These are phyloP conservation scores for Ceratocystis variospora DNA, from an alignment of 2,329 filamentous ascomycete species.

Conservation along the genomic window DNA sequence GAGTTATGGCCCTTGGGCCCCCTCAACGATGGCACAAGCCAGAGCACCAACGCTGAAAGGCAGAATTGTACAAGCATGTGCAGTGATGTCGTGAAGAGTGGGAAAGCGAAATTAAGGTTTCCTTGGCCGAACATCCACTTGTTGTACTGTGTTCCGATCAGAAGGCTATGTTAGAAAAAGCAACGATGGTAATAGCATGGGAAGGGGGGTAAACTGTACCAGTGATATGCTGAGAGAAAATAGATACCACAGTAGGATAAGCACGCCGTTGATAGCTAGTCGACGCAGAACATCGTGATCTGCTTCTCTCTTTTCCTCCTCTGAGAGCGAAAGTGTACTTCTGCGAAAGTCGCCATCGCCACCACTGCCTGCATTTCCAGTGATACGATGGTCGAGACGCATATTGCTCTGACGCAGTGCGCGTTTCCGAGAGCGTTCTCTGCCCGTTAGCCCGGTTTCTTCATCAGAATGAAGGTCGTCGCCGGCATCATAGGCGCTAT, in stretches of 20 bases:
- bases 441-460: constrained; percentile 69
- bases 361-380: constrained; percentile 20
- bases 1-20: constrained; percentile 42
- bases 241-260: constrained; percentile 77
- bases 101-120: constrained; percentile 80
- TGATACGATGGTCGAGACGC: constrained; percentile 55
- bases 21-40: constrained; percentile 67
- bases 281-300: constrained; percentile 58
- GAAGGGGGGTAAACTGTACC: constrained; percentile 40
- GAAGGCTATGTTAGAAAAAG: constrained; percentile 22
- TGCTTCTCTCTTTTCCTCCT: constrained; percentile 60
- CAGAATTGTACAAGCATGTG: constrained; percentile 94
- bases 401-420: constrained; percentile 54
- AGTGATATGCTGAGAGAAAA: constrained; percentile 90
- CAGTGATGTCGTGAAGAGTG: constrained; percentile 83
- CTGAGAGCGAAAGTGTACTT: constrained; percentile 39
- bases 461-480: constrained; percentile 73
- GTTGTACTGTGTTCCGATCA: constrained; percentile 56
- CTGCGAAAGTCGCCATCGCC: neutral
- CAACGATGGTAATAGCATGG: neutral
- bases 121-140: constrained; percentile 97
- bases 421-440: constrained; percentile 55
- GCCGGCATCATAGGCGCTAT: constrained; percentile 39
- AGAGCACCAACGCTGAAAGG: constrained; percentile 64
- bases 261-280: constrained; percentile 57